These are phyloP conservation scores for Syzygium aromaticum DNA, from an alignment of 345 rosid species.

Conservation along the genomic window DNA sequence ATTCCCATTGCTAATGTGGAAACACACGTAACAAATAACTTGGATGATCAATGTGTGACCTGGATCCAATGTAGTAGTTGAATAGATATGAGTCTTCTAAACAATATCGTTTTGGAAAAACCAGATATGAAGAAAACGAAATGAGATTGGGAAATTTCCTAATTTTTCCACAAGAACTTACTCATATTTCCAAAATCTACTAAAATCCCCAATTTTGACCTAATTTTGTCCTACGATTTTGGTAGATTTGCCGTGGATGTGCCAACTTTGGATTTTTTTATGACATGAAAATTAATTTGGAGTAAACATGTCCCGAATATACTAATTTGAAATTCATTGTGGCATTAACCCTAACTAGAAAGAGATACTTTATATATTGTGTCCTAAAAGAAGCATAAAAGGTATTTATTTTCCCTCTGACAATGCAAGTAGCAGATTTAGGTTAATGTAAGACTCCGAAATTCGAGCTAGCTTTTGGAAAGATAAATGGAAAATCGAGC, in stretches of 20 bases:
- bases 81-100: background rate
- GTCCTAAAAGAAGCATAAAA: background rate
- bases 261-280: background rate
- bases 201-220: background rate
- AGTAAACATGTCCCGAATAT: fast-evolving
- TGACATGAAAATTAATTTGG: fast-evolving
- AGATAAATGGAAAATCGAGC: background rate
- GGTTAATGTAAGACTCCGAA: background rate
- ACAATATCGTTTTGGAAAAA: background rate
- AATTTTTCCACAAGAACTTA: background rate
- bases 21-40: background rate
- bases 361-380: background rate
- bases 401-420: background rate
- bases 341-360: background rate
- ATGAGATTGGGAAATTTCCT: background rate
- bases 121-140: background rate
- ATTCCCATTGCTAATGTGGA: background rate
- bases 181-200: background rate
- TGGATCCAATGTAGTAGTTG: background rate
- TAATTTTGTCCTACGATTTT: background rate
- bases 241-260: background rate
- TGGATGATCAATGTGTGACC: background rate
- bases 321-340: background rate
- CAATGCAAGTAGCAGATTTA: background rate
- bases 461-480: background rate